A percentile compares a stretch with the other conserved stretches of the same genome.
Evolutionary conservation across 176 grass and related monocot species (phyloP).

Genomic region (Lolium rigidum): DNA sequence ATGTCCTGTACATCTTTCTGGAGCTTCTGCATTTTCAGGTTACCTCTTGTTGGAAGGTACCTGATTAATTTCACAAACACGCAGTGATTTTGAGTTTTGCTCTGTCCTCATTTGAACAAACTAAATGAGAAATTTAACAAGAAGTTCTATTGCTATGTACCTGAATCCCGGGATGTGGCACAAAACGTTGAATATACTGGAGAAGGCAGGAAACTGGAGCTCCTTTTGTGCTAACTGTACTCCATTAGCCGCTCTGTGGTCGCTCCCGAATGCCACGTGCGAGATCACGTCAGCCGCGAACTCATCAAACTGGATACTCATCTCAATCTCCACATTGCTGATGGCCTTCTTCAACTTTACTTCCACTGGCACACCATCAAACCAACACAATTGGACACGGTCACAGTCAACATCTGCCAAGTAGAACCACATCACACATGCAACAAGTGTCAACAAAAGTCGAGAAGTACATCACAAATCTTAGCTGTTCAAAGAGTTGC

Average conservation of each 20-base stretch:
- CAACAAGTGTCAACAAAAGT: not conserved
- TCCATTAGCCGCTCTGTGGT: not conserved
- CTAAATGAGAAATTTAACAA: not conserved
- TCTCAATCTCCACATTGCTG: not conserved
- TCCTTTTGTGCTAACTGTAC: conserved; percentile 1
- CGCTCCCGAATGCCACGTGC: not conserved
- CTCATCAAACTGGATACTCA: not conserved
- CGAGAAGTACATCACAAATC: not conserved
- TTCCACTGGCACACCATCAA: conserved; percentile 56
- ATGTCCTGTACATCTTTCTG: conserved; percentile 20
- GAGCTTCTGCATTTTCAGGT: conserved; percentile 20
- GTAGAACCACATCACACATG: not conserved
- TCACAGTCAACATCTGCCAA: conserved; percentile 43
- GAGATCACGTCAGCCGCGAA: not conserved
- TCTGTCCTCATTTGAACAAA: not conserved
- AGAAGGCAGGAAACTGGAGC: conserved; percentile 17
- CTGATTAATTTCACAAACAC: conserved; percentile 1
- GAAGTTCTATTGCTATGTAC: not conserved
- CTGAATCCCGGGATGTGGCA: conserved; percentile 1
- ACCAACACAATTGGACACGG: conserved; percentile 40
- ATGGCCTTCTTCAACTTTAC: not conserved
- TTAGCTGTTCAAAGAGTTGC: not conserved
- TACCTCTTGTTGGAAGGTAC: conserved; percentile 34
- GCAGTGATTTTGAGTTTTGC: not conserved
- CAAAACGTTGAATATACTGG: not conserved